Evolutionary conservation across 176 grass and related monocot genomes (phyloP), one percentile per base, ranked within the genome.

Genomic region (Aegilops tauschii): DNA sequence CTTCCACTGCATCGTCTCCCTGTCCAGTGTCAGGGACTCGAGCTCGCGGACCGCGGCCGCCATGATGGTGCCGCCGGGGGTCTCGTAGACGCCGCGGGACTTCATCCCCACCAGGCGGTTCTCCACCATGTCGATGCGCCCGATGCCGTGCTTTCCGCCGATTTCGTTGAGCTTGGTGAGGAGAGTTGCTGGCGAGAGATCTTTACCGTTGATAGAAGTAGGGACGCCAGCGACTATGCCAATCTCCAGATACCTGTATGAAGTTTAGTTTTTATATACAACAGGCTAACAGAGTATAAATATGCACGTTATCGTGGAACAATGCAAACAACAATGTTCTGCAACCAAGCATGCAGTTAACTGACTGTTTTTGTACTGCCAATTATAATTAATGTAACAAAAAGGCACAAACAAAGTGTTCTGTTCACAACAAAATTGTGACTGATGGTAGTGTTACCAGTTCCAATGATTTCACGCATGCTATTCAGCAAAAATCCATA

Each of bases 81-180:
- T 99, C 82, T 99, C 94, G 1, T 96, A 99, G 7, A 99, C 82
- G 0, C 97, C 97, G 1, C 97, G 93, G 23, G 97, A 99, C 73
- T 96, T 99, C 97, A 99, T 99, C 42, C 97, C 97, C 1, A 99
- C 94, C 0, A 99, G 87, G 13, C 97, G 90, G 49, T 99, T 99
- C 52, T 99, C 97, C 14, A 99, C 94, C 92, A 96, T 99, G 37
- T 99, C 94, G 0, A 91, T 88, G 4, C 94, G 97, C 20, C 97
- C 97, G 12, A 99, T 86, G 2, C 97, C 94, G 11, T 98, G 90
- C 70, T 88, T 99, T 29, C 97, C 94, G 50, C 97, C 97, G 2
- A 93, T 86, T 67, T 87, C 82, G 36, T 99, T 99, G 59, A 99
- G 94, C 86, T 99, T 78, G 2, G 85, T 40, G 58, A 99, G 94